Evolutionary conservation across 176 grass and related monocot species (phyloP).

Genomic region (Thalia dealbata): DNA sequence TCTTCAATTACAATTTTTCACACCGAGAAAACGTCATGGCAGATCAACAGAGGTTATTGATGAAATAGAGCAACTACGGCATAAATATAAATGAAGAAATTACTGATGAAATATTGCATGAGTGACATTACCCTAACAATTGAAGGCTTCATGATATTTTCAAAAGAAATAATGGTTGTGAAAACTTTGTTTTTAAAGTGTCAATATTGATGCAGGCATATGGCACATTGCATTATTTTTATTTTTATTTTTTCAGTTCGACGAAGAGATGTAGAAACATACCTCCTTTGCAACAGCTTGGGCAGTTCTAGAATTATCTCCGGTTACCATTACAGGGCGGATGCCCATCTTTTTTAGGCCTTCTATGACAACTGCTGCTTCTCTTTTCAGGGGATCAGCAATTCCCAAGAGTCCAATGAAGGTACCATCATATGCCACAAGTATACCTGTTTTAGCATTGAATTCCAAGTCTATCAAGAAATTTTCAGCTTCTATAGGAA

Average conservation of each 20-base stretch:
- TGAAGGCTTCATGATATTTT: neutral
- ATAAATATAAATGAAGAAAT: too few relatives aligned
- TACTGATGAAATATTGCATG: too few relatives aligned
- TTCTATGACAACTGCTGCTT: constrained; percentile 82
- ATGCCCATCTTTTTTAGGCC: constrained; percentile 89
- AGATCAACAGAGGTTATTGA: too few relatives aligned
- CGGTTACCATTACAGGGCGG: constrained; percentile 89
- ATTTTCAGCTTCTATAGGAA: constrained; percentile 68
- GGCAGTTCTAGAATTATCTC: constrained; percentile 86
- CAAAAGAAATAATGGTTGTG: too few relatives aligned
- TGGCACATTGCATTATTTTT: neutral
- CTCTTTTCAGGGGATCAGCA: constrained; percentile 89
- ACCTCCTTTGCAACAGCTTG: constrained; percentile 89
- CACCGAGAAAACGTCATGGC: neutral
- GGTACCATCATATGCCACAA: constrained; percentile 59
- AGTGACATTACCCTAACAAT: neutral
- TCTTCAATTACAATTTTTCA: neutral
- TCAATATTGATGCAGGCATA: neutral
- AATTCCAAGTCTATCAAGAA: constrained; percentile 77
- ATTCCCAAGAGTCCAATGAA: constrained; percentile 76
- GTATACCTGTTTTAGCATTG: constrained; percentile 89
- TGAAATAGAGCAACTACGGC: too few relatives aligned
- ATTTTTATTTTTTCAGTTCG: neutral
- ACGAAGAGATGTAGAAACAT: neutral
- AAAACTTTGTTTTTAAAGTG: neutral